Evolutionary conservation across 2,329 filamentous ascomycete genomes (phyloP).

Genomic region (Epichloe scottii): DNA sequence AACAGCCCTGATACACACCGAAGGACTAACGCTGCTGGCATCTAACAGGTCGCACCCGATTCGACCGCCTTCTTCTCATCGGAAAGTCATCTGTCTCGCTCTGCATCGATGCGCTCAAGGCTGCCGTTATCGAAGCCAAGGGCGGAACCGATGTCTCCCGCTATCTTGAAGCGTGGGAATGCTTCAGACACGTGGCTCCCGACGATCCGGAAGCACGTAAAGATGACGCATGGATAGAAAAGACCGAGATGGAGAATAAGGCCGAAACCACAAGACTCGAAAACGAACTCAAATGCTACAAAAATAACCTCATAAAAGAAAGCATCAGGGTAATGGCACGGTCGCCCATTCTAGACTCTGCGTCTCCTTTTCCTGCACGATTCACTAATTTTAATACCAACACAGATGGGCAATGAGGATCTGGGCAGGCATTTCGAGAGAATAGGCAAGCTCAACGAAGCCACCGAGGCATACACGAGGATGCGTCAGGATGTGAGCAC

Average conservation of each 20-base stretch:
- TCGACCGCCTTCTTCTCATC: constrained; percentile 71
- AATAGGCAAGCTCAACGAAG: constrained; percentile 60
- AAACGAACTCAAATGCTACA: constrained; percentile 77
- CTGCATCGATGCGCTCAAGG: constrained; percentile 66
- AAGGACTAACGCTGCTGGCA: background rate
- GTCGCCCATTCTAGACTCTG: background rate
- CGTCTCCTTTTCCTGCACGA: background rate
- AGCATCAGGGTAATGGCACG: constrained; percentile 62
- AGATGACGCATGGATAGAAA: constrained; percentile 66
- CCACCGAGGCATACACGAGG: constrained; percentile 65
- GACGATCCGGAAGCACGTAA: constrained; percentile 52
- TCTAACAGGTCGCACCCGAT: constrained; percentile 59
- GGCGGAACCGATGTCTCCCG: constrained; percentile 56
- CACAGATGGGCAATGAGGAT: constrained; percentile 87
- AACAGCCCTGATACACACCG: background rate
- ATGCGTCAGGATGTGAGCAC: constrained; percentile 89
- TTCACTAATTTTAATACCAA: background rate
- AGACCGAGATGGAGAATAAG: constrained; percentile 52
- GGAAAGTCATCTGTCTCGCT: constrained; percentile 66
- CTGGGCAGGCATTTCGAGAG: constrained; percentile 72
- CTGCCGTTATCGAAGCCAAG: constrained; percentile 66
- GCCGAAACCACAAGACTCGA: constrained; percentile 66
- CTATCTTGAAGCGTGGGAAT: constrained; percentile 58
- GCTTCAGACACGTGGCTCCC: constrained; percentile 50
- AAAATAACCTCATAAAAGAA: constrained; percentile 95